Conservation (phyloP, 164 flowering plant species). For the Hamamelis virginiana region DNA sequence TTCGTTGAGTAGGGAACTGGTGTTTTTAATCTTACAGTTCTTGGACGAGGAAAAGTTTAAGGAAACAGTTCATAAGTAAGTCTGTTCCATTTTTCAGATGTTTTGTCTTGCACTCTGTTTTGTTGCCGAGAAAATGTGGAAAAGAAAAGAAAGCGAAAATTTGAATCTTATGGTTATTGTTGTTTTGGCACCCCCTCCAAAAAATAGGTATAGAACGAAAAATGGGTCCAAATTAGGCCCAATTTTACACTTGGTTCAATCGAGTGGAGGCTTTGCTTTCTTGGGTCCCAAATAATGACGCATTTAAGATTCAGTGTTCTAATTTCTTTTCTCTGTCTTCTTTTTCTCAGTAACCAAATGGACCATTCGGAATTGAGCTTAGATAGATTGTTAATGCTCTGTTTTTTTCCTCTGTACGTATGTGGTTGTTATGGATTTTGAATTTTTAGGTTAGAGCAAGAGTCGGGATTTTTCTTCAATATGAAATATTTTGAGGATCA, state of each 20-base stretch:
- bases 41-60: conserved; percentile 74
- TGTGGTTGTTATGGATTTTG: not conserved
- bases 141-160: not conserved
- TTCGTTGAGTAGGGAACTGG: conserved; percentile 67
- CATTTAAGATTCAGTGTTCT: not conserved
- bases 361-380: not conserved
- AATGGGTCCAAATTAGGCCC: no score
- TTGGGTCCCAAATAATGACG: not conserved
- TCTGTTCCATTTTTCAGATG: not conserved
- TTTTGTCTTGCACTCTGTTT: not conserved
- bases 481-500: conserved; percentile 69
- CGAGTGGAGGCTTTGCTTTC: not conserved
- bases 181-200: not conserved
- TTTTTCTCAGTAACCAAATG: not conserved
- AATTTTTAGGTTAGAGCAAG: conserved; percentile 55
- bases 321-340: not conserved
- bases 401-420: not conserved
- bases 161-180: not conserved
- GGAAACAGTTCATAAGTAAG: conserved; percentile 68
- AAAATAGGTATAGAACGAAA: not conserved
- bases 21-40: conserved; percentile 68
- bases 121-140: conserved; percentile 3
- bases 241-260: not conserved
- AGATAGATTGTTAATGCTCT: not conserved
- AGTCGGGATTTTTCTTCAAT: conserved; percentile 69